Evolutionary conservation across 2,329 filamentous ascomycete species (phyloP), one percentile per base, ranked within the genome.

Genomic region (Xylariales sp.): DNA sequence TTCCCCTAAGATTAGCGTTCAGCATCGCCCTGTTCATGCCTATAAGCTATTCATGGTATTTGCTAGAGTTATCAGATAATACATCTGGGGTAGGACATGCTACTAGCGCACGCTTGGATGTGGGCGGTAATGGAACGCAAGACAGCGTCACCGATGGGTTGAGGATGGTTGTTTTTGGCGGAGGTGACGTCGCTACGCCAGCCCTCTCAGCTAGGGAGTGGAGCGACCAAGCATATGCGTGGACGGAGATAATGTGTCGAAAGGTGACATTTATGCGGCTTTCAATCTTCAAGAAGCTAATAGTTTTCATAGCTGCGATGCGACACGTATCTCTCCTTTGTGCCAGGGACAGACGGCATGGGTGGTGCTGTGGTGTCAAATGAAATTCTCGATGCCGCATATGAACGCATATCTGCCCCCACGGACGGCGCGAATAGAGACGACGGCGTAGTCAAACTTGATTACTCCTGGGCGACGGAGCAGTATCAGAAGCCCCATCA

Each of bases 281-380:
- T 1, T 18, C 9, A 3, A 36, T 16, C 3, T 16, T 3, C 5
- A 18, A 6, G 10, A 50, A 32, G 53, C 70, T 76, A 62, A 77
- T 39, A 39, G 12, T 39, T 39, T 9, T n/a, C 23, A 14, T 58
- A 87, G 85, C 76, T 87, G 8, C 72, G 78, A 32, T 87, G 85
- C 75, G 78, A 79, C 16, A 79, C 78, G 1, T 79, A 85, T 57
- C 70, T 83, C 23, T 86, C 84, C 1, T 80, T 84, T 61, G 76
- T 85, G 1, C 85, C 85, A 2, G 61, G 70, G 2, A 71, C 72
- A 10, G 75, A 78, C 55, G 84, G 80, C n/a, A 89, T 82, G 0
- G 87, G 88, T 63, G 87, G 76, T 28, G 82, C 86, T 55, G 81
- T 86, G 39, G 90, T 79, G 1, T 84, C 83, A 68, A 94, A 84